Percentiles rank a stretch among this genome's conserved stretches.
Conservation (phyloP, 2,329 filamentous ascomycete species). For the Lachnellula arida region DNA sequence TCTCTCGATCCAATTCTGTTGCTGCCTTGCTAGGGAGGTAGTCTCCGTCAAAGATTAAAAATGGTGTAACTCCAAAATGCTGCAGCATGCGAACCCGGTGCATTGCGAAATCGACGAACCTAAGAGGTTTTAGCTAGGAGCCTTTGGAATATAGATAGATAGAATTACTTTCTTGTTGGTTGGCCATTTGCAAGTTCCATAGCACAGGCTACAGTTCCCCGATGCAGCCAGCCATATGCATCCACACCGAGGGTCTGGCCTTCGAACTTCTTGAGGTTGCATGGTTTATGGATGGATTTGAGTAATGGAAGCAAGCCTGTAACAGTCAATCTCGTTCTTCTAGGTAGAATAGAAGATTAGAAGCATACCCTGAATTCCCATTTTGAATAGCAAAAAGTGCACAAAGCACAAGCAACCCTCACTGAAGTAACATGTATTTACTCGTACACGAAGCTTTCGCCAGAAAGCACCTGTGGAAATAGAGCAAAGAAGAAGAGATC, state of each 20-base stretch:
- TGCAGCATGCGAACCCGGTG: slow-evolving; percentile 89
- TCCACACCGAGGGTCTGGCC: slow-evolving; percentile 93
- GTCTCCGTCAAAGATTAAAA: slow-evolving; percentile 94
- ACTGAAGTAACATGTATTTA: slow-evolving; percentile 19
- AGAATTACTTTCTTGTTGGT: slow-evolving; percentile 73
- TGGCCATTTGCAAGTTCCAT: slow-evolving; percentile 85
- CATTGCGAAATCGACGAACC: slow-evolving; percentile 87
- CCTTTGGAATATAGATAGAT: not conserved
- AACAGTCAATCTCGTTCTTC: slow-evolving; percentile 18
- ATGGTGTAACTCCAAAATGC: slow-evolving; percentile 91
- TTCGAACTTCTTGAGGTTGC: slow-evolving; percentile 77
- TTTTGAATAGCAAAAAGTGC: slow-evolving; percentile 17
- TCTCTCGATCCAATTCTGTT: slow-evolving; percentile 75
- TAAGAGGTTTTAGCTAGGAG: slow-evolving; percentile 33
- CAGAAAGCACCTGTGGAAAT: not conserved
- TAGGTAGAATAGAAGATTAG: not conserved
- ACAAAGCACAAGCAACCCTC: slow-evolving; percentile 18
- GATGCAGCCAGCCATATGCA: slow-evolving; percentile 96
- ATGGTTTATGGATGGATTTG: slow-evolving; percentile 92
- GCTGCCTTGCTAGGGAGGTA: slow-evolving; percentile 87
- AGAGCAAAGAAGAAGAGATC: not conserved
- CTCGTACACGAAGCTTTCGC: not conserved
- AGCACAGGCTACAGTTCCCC: slow-evolving; percentile 84
- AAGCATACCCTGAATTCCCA: slow-evolving; percentile 24
- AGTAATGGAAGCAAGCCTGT: slow-evolving; percentile 82